Percentiles rank a stretch among this genome's conserved stretches.
phyloP scores from a whole-genome alignment of 2,329 filamentous ascomycete species.

The Monilinia aucupariae region DNA sequence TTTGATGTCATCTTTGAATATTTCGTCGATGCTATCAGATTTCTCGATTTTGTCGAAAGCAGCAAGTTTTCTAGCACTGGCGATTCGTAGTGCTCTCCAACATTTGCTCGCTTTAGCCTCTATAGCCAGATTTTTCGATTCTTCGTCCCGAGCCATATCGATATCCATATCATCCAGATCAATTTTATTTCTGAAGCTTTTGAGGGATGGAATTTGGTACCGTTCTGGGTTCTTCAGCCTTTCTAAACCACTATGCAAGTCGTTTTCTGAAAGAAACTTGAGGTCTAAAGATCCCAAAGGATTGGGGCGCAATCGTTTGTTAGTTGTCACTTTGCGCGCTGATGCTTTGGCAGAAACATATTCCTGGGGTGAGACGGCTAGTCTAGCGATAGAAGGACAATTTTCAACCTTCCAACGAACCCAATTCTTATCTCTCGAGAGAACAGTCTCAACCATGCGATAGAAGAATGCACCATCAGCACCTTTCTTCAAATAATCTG shows the following conservation, averaged over 20 bases:
- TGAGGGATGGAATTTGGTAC: constrained; percentile 63
- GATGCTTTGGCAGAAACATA: constrained; percentile 65
- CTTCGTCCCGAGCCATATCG: constrained; percentile 65
- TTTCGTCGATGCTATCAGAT: constrained; percentile 60
- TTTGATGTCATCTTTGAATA: constrained; percentile 47
- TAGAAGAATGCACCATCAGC: constrained; percentile 87
- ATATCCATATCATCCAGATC: constrained; percentile 79
- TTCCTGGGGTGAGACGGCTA: constrained; percentile 61
- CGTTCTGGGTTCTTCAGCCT: constrained; percentile 61
- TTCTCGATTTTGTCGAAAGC: constrained; percentile 85
- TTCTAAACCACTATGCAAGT: constrained; percentile 57
- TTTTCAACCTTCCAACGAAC: constrained; percentile 96
- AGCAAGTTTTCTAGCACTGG: constrained; percentile 65
- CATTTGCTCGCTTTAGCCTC: constrained; percentile 80
- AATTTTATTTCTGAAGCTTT: constrained; percentile 67
- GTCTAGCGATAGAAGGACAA: constrained; percentile 78
- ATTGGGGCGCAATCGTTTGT: constrained; percentile 62
- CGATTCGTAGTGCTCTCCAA: constrained; percentile 82
- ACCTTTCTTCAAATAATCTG: constrained; percentile 74
- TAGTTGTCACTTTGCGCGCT: constrained; percentile 61
- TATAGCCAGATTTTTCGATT: constrained; percentile 51
- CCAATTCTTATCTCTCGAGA: constrained; percentile 97
- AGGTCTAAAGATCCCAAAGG: constrained; percentile 71
- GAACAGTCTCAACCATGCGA: constrained; percentile 92
- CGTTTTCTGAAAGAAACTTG: constrained; percentile 68